Evolutionary conservation across 192 early-diverging fungal genomes (phyloP).

Genomic region (Endogone sp.): DNA sequence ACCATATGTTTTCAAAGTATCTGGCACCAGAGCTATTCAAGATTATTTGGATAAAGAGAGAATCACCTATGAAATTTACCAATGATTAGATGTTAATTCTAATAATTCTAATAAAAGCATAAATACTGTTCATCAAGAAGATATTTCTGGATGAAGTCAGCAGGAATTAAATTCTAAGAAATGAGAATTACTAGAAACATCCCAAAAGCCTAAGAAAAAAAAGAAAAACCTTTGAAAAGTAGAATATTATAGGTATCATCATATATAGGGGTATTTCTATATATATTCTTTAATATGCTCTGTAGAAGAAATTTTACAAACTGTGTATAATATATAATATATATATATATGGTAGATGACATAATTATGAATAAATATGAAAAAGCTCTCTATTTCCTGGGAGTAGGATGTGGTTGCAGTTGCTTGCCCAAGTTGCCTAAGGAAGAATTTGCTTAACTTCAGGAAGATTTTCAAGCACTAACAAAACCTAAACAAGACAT

Average conservation of each 20-base stretch:
- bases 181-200: not conserved
- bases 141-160: not conserved
- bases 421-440: no score
- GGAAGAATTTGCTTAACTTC: no score
- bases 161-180: not conserved
- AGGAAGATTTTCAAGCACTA: no score
- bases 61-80: not conserved
- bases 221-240: not conserved
- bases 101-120: not conserved
- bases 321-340: no score
- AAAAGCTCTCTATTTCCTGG: no score
- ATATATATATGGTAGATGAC: no score
- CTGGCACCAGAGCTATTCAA: not conserved
- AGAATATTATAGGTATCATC: no score
- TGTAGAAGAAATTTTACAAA: no score
- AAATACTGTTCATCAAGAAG: not conserved
- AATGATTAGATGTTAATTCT: not conserved
- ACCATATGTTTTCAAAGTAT: not conserved
- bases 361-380: no score
- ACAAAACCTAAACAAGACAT: no score
- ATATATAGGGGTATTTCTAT: not conserved
- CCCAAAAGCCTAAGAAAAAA: not conserved
- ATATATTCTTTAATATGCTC: not conserved
- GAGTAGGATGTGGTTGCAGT: no score
- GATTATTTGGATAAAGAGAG: not conserved